phyloP scores from a whole-genome alignment of 2,329 filamentous ascomycete genomes.

The Fusarium sp. region DNA sequence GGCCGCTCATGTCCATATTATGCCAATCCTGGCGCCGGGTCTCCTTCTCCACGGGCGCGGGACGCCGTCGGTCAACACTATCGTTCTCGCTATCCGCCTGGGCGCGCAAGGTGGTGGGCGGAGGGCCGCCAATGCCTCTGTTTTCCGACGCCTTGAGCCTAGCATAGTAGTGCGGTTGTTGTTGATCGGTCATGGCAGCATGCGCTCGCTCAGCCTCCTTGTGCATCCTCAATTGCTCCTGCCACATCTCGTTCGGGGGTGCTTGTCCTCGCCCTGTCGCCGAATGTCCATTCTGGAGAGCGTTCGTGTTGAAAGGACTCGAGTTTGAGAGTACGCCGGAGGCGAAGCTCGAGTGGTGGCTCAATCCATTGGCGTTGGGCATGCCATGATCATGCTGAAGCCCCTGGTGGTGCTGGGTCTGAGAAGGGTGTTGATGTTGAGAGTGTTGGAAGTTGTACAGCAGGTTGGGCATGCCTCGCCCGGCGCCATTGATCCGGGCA shows the following conservation, averaged over 20 bases:
- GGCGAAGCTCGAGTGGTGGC: slow-evolving; percentile 55
- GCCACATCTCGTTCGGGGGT: slow-evolving; percentile 80
- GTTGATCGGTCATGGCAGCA: slow-evolving; percentile 76
- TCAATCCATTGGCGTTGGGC: slow-evolving; percentile 65
- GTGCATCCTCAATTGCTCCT: slow-evolving; percentile 84
- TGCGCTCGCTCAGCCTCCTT: slow-evolving; percentile 81
- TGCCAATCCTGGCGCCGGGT: slow-evolving; percentile 87
- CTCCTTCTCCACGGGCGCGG: slow-evolving; percentile 74
- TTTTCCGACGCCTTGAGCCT: slow-evolving; percentile 77
- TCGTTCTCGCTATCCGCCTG: slow-evolving; percentile 66
- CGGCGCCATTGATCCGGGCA: slow-evolving; percentile 75
- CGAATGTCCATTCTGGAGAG: slow-evolving; percentile 69
- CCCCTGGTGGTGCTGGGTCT: slow-evolving; percentile 72
- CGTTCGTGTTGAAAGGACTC: slow-evolving; percentile 67
- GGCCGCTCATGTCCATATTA: slow-evolving; percentile 94
- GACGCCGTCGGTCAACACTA: slow-evolving; percentile 67
- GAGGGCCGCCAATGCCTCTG: slow-evolving; percentile 70
- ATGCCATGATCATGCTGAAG: slow-evolving; percentile 70
- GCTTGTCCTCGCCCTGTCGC: slow-evolving; percentile 61
- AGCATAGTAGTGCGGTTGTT: slow-evolving; percentile 78
- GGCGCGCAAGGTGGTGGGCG: slow-evolving; percentile 61
- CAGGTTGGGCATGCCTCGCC: slow-evolving; percentile 71
- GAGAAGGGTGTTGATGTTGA: slow-evolving; percentile 72
- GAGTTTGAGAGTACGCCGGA: slow-evolving; percentile 69
- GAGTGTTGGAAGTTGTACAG: slow-evolving; percentile 77